A percentile compares a stretch with the other conserved stretches of the same genome.
Evolutionary conservation across 805 yeast species (phyloP).

Genomic region (Yamadazyma ubonensis): DNA sequence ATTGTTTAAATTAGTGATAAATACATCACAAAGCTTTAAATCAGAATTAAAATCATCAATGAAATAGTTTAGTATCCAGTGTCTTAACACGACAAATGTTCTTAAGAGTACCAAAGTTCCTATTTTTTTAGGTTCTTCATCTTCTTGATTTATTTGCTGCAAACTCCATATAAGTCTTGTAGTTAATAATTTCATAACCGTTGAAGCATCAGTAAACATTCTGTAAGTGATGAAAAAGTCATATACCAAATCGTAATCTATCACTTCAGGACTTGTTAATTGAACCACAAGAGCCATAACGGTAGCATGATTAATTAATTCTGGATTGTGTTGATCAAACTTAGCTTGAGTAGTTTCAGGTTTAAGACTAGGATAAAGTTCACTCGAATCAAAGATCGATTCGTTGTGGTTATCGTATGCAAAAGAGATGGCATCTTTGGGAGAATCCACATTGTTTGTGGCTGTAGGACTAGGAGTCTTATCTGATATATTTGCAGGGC

Average conservation of each 20-base stretch:
- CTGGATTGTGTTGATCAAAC: slow-evolving; percentile 34
- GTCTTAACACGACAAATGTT: slow-evolving; percentile 83
- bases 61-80: slow-evolving; percentile 87
- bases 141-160: slow-evolving; percentile 36
- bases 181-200: slow-evolving; percentile 59
- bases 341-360: slow-evolving; percentile 24
- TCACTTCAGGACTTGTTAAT: slow-evolving; percentile 66
- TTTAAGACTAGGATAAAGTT: slow-evolving; percentile 32
- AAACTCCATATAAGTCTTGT: slow-evolving; percentile 75
- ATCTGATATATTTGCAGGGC: too few relatives aligned
- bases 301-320: slow-evolving; percentile 36
- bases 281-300: slow-evolving; percentile 53
- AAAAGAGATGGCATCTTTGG: slow-evolving; percentile 14
- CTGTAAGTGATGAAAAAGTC: slow-evolving; percentile 88
- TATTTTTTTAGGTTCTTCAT: slow-evolving; percentile 27
- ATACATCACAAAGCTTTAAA: slow-evolving; percentile 32
- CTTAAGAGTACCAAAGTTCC: slow-evolving; percentile 74
- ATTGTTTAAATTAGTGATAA: slow-evolving; percentile 51
- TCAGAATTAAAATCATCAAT: slow-evolving; percentile 64
- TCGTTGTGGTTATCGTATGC: slow-evolving; percentile 37
- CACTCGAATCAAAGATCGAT: slow-evolving; percentile 35
- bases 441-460: too few relatives aligned
- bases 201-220: slow-evolving; percentile 57
- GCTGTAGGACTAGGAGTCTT: too few relatives aligned
- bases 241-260: slow-evolving; percentile 75